phyloP scores from a whole-genome alignment of 352 stramenopile genomes.

The Phytopythium montanum region DNA sequence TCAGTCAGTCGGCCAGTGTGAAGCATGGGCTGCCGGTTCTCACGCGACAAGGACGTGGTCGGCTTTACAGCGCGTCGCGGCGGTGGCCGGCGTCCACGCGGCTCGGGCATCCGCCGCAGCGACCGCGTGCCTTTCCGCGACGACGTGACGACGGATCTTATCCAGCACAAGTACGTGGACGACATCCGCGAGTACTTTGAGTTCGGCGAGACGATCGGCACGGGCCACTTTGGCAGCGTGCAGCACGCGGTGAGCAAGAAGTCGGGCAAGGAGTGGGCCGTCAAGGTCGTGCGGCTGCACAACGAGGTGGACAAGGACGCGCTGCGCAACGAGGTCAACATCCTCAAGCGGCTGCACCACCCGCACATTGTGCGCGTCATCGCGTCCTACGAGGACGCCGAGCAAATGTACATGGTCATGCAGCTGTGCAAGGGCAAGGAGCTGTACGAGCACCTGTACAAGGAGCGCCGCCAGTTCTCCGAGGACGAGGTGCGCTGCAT shows the following conservation, averaged over 20 bases:
- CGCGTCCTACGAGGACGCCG: slow-evolving; percentile 69
- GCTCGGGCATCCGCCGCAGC: slow-evolving; percentile 12
- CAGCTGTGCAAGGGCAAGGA: slow-evolving; percentile 83
- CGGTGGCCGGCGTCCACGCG: neutral
- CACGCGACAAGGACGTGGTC: slow-evolving; percentile 44
- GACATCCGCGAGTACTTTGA: slow-evolving; percentile 63
- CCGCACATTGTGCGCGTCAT: slow-evolving; percentile 80
- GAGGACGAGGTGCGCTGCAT: slow-evolving; percentile 68
- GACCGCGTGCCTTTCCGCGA: slow-evolving; percentile 46
- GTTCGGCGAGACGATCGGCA: slow-evolving; percentile 60
- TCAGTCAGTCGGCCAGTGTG: neutral
- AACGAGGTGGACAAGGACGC: slow-evolving; percentile 75
- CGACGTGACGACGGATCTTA: slow-evolving; percentile 68
- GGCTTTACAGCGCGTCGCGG: slow-evolving; percentile 19
- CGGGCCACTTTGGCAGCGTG: slow-evolving; percentile 70
- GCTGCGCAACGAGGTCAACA: slow-evolving; percentile 74
- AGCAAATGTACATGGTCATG: slow-evolving; percentile 88
- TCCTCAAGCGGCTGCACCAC: slow-evolving; percentile 74
- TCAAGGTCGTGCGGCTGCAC: slow-evolving; percentile 70
- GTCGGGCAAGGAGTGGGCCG: slow-evolving; percentile 70
- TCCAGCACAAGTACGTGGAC: slow-evolving; percentile 74
- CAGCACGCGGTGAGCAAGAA: slow-evolving; percentile 53
- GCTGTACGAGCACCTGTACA: slow-evolving; percentile 75
- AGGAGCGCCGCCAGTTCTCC: slow-evolving; percentile 51
- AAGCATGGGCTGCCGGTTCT: slow-evolving; percentile 60